Conservation (phyloP, 2,329 filamentous ascomycete species). For the Paecilomyces sp. region DNA sequence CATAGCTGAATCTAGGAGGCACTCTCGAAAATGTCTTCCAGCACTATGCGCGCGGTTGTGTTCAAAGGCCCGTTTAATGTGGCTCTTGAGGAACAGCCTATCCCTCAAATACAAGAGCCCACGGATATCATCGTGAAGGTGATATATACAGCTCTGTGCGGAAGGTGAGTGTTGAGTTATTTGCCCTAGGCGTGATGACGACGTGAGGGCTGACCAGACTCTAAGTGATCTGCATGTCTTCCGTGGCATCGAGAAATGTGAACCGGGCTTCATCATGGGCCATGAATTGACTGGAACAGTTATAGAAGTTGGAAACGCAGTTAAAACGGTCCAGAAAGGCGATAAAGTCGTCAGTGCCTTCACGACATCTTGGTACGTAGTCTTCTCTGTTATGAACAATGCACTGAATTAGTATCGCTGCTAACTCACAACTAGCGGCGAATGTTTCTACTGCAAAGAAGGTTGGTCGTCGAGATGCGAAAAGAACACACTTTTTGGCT, state of each 20-base stretch:
- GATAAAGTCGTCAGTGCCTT: constrained; percentile 80
- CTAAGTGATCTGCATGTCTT: constrained; percentile 76
- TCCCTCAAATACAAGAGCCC: constrained; percentile 64
- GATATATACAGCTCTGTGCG: constrained; percentile 75
- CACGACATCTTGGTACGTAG: constrained; percentile 64
- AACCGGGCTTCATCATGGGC: constrained; percentile 58
- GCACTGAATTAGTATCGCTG: background rate
- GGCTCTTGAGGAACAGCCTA: constrained; percentile 68
- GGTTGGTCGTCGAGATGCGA: constrained; percentile 72
- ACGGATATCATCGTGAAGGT: constrained; percentile 79
- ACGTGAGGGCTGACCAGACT: background rate
- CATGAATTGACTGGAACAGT: constrained; percentile 83
- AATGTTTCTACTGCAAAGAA: constrained; percentile 79
- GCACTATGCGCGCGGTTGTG: constrained; percentile 79
- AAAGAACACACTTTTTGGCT: constrained; percentile 65
- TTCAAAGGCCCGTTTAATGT: constrained; percentile 74
- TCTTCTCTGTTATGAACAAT: background rate
- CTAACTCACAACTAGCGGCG: constrained; percentile 38
- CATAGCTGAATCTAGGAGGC: background rate
- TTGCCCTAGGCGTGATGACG: background rate
- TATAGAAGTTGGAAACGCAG: constrained; percentile 57
- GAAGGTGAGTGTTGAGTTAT: constrained; percentile 58
- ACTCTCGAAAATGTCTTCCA: constrained; percentile 17
- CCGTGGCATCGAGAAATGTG: constrained; percentile 68
- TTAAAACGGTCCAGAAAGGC: constrained; percentile 63